A percentile compares a stretch with the other conserved stretches of the same genome.
These are phyloP conservation scores for Nemania sp. DNA, from an alignment of 2,329 filamentous ascomycete species.

Conservation along the genomic window DNA sequence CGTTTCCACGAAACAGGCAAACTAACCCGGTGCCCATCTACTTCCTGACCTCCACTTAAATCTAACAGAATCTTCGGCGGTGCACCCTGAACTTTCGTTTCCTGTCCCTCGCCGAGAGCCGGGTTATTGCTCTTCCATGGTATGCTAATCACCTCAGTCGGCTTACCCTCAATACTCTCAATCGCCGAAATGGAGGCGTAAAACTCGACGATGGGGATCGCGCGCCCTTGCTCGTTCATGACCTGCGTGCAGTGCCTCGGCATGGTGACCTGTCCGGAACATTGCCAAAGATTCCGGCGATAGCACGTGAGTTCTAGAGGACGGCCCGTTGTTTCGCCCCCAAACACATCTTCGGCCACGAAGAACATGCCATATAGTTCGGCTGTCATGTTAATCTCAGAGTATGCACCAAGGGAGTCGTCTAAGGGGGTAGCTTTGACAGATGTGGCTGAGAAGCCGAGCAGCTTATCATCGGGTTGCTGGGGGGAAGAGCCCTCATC, in stretches of 20 bases:
- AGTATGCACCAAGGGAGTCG: conserved; percentile 69
- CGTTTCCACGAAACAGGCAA: conserved; percentile 94
- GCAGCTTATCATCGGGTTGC: conserved; percentile 75
- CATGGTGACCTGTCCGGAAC: conserved; percentile 85
- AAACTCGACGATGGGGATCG: conserved; percentile 80
- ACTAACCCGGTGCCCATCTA: conserved; percentile 82
- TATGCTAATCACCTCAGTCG: conserved; percentile 94
- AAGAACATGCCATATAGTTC: conserved; percentile 92
- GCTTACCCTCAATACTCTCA: conserved; percentile 92
- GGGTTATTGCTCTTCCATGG: conserved; percentile 88
- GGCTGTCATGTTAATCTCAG: conserved; percentile 75
- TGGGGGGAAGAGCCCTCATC: conserved; percentile 63
- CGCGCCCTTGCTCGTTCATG: conserved; percentile 78
- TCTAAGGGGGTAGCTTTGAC: conserved; percentile 73
- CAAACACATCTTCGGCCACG: conserved; percentile 83
- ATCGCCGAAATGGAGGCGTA: conserved; percentile 85
- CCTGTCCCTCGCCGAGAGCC: conserved; percentile 59
- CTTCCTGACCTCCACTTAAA: conserved; percentile 69
- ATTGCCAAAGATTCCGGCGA: conserved; percentile 93
- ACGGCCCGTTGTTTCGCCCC: conserved; percentile 66
- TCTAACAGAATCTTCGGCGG: conserved; percentile 69
- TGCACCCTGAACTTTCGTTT: conserved; percentile 61
- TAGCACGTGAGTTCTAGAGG: conserved; percentile 93
- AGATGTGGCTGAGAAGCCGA: conserved; percentile 77
- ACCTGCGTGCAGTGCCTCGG: conserved; percentile 79